Percentiles rank a stretch among this genome's conserved stretches.
Evolutionary conservation across 2,329 filamentous ascomycete species (phyloP).

Genomic region (Fusarium heterosporum): DNA sequence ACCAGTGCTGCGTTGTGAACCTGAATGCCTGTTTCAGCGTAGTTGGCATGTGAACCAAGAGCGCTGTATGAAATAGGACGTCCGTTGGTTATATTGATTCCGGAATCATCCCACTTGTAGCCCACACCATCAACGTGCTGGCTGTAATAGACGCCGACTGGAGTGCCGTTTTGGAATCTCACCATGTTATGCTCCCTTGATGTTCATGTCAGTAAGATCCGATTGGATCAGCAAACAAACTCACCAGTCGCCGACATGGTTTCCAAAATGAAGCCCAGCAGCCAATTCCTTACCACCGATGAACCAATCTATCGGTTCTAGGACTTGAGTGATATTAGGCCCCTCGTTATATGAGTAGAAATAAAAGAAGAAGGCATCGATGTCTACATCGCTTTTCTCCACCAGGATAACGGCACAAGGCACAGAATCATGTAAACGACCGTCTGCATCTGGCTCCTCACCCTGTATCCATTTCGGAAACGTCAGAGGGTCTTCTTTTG

Average conservation of each 20-base stretch:
- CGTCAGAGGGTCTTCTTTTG: constrained; percentile 46
- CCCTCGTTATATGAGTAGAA: constrained; percentile 52
- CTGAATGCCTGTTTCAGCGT: constrained; percentile 46
- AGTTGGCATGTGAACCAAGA: constrained; percentile 53
- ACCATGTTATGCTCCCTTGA: constrained; percentile 46
- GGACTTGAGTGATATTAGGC: constrained; percentile 49
- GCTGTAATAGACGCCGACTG: constrained; percentile 47
- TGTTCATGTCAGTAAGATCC: background rate
- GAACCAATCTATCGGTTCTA: constrained; percentile 46
- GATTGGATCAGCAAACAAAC: background rate
- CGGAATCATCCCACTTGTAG: constrained; percentile 47
- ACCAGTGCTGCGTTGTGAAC: constrained; percentile 50
- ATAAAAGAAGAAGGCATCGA: constrained; percentile 53
- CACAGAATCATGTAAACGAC: constrained; percentile 43
- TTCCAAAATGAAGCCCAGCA: constrained; percentile 47
- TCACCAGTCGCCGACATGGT: constrained; percentile 49
- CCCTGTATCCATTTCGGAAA: constrained; percentile 48
- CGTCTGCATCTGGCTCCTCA: constrained; percentile 39
- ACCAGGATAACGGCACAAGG: constrained; percentile 50
- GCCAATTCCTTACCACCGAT: constrained; percentile 22
- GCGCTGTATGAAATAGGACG: constrained; percentile 53
- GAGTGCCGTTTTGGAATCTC: constrained; percentile 45
- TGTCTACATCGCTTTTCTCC: constrained; percentile 42
- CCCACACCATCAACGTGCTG: constrained; percentile 45
- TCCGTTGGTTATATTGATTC: constrained; percentile 40